Base-by-base conservation (phyloP, 129 eudicot species). In the Oenanthe sinensis region DNA sequence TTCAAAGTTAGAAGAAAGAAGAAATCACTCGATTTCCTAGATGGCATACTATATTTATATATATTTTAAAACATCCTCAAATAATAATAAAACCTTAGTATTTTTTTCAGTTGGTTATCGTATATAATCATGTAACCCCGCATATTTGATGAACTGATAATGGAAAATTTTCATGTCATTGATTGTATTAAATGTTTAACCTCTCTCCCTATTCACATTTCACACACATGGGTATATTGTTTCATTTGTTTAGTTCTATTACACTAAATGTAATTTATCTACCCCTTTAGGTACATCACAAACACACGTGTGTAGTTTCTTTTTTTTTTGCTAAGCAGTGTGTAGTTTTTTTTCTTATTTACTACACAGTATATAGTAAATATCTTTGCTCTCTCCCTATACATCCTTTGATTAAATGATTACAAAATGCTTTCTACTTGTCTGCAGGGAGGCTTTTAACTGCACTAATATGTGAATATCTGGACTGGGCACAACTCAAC, bases 401-500 rank as follows among this genome's bases (percentile, higher is more conserved):
- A 60, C 6, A 11, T 60, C 10, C 11, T 8, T n/a, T 58, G 33
- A n/a, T 24, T 60, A 20, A n/a, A 24, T 9, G 3, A 60, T 24
- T n/a, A 60, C 33, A 60, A 3, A 22, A n/a, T 9, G 26, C 2
- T 20, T 20, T 24, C 68, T 14, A 60, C 68, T 60, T n/a, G 68
- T 67, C 22, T 80, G 86, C 90, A 95, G 98, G 98, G 63, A 90
- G 96, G 81, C 93, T 95, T 60, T 77, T 95, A 79, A 95, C 93
- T 81, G 93, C 97, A 42, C 82, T 95, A 48, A 78, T 95, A 85
- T 95, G 98, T 82, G 98, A 95, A 86, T 95, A 95, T 83, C 78
- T 95, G 92, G 98, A 95, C 82, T 95, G 98, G 98, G 97, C 98
- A 26, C 90, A 91, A 79, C 85, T 95, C 42, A 83, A 84, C 81